Base-by-base conservation (phyloP, 2,329 filamentous ascomycete species). In the Fusarium foetens region DNA sequence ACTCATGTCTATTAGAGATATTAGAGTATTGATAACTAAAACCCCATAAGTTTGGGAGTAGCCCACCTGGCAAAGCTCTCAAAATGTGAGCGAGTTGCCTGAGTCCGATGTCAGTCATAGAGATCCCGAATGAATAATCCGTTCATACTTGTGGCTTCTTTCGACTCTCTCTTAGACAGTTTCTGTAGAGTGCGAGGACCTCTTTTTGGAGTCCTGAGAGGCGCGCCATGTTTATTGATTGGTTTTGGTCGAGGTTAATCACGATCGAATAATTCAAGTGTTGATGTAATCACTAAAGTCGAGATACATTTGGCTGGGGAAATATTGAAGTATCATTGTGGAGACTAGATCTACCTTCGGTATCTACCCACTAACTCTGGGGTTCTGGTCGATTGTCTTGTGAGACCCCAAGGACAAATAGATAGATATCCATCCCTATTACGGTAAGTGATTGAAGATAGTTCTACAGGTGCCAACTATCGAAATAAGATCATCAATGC, bases 171-270 rank as follows among this genome's bases (percentile, higher is more conserved):
- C 95, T 90, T 31, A 99, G 85, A 77, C 95, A 98, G 79, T 90
- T 89, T 65, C 95, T 91, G 81, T 98, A 99, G 19, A 99, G 88
- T 38, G 90, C 87, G 57, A 98, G 82, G 7, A 98, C 95, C 78
- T 97, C 94, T 77, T 89, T 92, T 80, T 98, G 95, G n/a, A 98
- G 86, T 39, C 96, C 96, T 12, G 95, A 97, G 31, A 95, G 85
- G 59, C 78, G 78, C 53, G 72, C 77, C 70, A 74, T 77, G 29
- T 16, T 61, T 23, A 29, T 48, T 68, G 21, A 45, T 51, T 35
- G 12, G n/a, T n/a, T 59, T 48, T 27, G 25, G 25, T 14, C 3
- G 11, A 33, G 42, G 42, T 52, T 38, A 31, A 45, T 21, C 38
- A n/a, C 41, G 45, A 48, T 60, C 43, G 42, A 49, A n/a, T 33